Base-by-base conservation (phyloP, 352 stramenopile species). In the Globisporangium nunn region DNA sequence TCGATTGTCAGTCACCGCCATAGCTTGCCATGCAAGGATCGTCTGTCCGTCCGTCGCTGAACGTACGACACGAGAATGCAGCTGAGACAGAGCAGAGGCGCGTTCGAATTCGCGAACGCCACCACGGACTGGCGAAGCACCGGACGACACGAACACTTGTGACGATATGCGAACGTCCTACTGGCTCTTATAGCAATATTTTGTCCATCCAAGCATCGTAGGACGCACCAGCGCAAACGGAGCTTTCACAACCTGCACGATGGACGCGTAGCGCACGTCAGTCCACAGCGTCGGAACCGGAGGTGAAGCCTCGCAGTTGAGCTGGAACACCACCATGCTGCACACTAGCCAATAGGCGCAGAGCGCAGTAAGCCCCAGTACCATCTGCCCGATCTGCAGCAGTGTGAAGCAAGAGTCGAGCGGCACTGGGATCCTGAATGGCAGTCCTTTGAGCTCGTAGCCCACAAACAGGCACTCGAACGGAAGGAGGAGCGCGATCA, bases 201-300 rank as follows among this genome's bases (percentile, higher is more conserved):
- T 23, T 23, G 23, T 23, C 23, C 12, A 45, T 4, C 14, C 7
- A 7, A 47, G 28, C 43, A 29, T 18, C 43, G 6, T n/a, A 48
- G 31, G 5, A 47, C 62, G 45, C 49, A 87, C 77, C 67, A 88
- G 59, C 39, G 73, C 77, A 11, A 90, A 58, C 31, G 75, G 75
- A 4, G 64, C 63, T 33, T 74, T 78, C 10, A 76, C n/a, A 4
- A 62, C 39, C n/a, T 78, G 67, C 11, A 59, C 63, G 46, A 77
- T 45, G 31, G 62, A 56, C 8, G 61, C 68, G 51, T 87, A 88
- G 0, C 71, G 67, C 12, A 78, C 56, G 66, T 88, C 71, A 4
- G 71, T 87, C 79, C 79, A 90, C 31, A 87, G 30, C 12, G 71
- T 79, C 48, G 79, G 75, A 4, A 71, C 23, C 1, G 79, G 79